Evolutionary conservation across 1,139 yeast genomes (phyloP).

Genomic region (Yamadazyma songkhlaensis): DNA sequence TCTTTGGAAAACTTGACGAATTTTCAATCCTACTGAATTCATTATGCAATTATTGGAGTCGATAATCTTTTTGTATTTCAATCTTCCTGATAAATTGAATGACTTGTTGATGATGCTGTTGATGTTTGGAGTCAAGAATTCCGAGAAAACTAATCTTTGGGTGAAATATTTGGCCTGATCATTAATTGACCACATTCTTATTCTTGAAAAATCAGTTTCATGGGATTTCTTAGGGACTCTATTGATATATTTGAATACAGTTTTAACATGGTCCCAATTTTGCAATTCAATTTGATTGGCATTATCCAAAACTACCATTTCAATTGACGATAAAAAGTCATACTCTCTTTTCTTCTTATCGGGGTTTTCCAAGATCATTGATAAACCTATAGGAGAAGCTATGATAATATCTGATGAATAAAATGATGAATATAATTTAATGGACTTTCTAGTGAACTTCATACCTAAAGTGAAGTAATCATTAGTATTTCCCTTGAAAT

Average conservation of each 20-base stretch:
- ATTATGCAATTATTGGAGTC: constrained; percentile 41
- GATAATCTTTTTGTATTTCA: constrained; percentile 48
- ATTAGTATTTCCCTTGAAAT: constrained; percentile 86
- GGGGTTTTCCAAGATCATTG: constrained; percentile 69
- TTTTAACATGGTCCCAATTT: constrained; percentile 82
- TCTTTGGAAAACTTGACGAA: constrained; percentile 73
- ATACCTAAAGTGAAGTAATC: constrained; percentile 90
- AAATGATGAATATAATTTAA: constrained; percentile 81
- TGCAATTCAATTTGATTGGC: constrained; percentile 90
- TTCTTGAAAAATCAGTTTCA: constrained; percentile 88
- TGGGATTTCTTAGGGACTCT: constrained; percentile 72
- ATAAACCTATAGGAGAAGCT: constrained; percentile 90
- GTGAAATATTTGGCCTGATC: constrained; percentile 74
- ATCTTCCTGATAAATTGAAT: constrained; percentile 62
- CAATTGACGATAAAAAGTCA: constrained; percentile 88
- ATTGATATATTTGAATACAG: constrained; percentile 71
- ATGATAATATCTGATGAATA: constrained; percentile 82
- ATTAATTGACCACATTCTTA: constrained; percentile 89
- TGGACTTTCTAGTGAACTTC: constrained; percentile 83
- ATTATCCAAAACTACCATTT: constrained; percentile 73
- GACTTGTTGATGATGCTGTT: constrained; percentile 63
- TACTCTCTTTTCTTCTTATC: constrained; percentile 55
- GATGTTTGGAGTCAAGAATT: constrained; percentile 76
- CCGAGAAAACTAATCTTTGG: constrained; percentile 75
- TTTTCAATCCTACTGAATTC: constrained; percentile 52